Percentiles rank a stretch among this genome's conserved stretches.
phyloP scores from a whole-genome alignment of 169 alveolate genomes.

The Perkinsus marinus region DNA sequence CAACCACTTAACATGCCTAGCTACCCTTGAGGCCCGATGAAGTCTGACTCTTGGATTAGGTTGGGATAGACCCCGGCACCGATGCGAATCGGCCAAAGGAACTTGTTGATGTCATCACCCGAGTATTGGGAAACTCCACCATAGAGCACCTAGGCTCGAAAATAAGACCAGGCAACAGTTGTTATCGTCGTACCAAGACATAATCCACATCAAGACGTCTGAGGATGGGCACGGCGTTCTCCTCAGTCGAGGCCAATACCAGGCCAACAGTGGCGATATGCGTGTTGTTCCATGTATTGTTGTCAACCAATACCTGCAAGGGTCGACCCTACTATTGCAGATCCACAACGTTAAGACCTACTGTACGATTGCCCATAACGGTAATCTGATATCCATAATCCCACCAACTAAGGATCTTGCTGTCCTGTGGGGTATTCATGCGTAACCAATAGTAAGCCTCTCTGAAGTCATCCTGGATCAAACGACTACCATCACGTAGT shows the following conservation, averaged over 20 bases:
- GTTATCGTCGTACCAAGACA: constrained; percentile 43
- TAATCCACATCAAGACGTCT: constrained; percentile 84
- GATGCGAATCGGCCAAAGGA: constrained; percentile 93
- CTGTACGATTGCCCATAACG: constrained; percentile 89
- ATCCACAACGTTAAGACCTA: not conserved
- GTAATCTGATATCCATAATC: constrained; percentile 96
- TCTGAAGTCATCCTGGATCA: constrained; percentile 89
- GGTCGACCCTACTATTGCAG: not conserved
- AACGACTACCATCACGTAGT: constrained; percentile 62
- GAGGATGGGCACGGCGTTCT: constrained; percentile 75
- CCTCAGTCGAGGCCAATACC: constrained; percentile 82
- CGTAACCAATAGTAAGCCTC: constrained; percentile 96
- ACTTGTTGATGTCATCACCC: constrained; percentile 94
- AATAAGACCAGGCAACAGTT: not conserved
- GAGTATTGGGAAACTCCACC: constrained; percentile 89
- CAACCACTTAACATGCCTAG: not conserved
- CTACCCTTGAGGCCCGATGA: constrained; percentile 24
- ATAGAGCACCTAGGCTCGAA: constrained; percentile 58
- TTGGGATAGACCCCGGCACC: constrained; percentile 85
- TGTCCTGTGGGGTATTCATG: constrained; percentile 78
- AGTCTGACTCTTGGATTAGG: constrained; percentile 34
- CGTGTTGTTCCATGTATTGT: constrained; percentile 93
- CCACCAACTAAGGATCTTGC: constrained; percentile 95
- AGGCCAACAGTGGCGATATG: constrained; percentile 94
- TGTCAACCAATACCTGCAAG: constrained; percentile 68